phyloP scores from a whole-genome alignment of 106 monocot genomes.

The Allium fistulosum region DNA sequence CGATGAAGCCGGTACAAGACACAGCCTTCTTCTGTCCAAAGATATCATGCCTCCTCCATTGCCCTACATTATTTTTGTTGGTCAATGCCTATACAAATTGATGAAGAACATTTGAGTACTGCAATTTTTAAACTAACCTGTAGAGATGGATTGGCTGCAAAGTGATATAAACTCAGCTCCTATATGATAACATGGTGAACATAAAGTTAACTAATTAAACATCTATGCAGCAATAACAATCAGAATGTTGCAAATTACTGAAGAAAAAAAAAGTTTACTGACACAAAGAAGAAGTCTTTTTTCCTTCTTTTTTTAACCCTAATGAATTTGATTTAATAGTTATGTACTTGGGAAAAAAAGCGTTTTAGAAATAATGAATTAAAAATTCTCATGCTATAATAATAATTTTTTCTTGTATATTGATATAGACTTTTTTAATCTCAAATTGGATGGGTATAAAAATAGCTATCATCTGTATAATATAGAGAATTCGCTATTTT shows the following conservation, averaged over 20 bases:
- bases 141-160: conserved; percentile 2
- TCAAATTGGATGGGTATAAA: too few species aligned
- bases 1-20: conserved; percentile 1
- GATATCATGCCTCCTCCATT: conserved; percentile 4
- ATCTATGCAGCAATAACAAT: not conserved
- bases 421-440: too few species aligned
- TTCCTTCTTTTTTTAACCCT: too few species aligned
- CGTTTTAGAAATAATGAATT: too few species aligned
- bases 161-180: conserved; percentile 3
- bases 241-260: not conserved
- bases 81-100: not conserved
- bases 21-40: not conserved
- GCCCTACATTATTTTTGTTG: not conserved
- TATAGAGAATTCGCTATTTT: too few species aligned
- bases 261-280: not conserved
- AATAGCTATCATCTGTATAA: too few species aligned
- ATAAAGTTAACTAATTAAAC: too few species aligned
- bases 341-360: too few species aligned
- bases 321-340: too few species aligned
- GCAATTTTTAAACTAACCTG: not conserved
- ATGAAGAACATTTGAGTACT: not conserved
- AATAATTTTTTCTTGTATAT: too few species aligned
- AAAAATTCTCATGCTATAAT: too few species aligned
- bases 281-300: too few species aligned
- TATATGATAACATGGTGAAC: not conserved